Conservation (phyloP, 345 rosid genomes). For the Hevea brasiliensis region DNA sequence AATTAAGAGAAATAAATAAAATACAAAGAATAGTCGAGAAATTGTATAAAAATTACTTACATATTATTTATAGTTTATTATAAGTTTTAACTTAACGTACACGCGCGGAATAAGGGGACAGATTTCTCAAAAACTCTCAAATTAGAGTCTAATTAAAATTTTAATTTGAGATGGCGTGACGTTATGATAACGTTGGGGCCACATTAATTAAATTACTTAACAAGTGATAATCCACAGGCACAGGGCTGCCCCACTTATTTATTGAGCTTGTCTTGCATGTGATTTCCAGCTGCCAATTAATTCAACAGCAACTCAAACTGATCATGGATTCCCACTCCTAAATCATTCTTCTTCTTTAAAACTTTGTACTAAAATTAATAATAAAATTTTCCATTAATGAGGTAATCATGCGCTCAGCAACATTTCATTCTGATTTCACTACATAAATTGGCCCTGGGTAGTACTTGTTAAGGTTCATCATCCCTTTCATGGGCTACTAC, state of each 20-base stretch:
- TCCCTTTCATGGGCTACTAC: neutral
- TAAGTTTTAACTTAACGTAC: no score
- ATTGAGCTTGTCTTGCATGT: neutral
- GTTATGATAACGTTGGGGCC: constrained; percentile 1
- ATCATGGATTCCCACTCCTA: constrained; percentile 9
- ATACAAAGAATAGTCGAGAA: no score
- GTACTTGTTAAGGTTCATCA: no score
- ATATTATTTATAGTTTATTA: no score
- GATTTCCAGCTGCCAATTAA: constrained; percentile 25
- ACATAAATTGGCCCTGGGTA: neutral
- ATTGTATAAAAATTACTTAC: no score
- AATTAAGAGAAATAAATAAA: no score
- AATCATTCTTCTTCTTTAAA: neutral
- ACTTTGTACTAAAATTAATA: neutral
- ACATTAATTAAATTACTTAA: neutral
- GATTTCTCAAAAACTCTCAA: no score
- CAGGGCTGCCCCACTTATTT: constrained; percentile 23
- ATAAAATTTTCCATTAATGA: neutral
- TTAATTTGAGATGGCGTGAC: neutral
- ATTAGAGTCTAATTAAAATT: no score
- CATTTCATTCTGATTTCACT: constrained; percentile 19
- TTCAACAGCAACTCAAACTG: constrained; percentile 4
- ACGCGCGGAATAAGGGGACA: no score
- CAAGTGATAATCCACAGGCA: neutral
- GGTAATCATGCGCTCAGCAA: constrained; percentile 35